Evolutionary conservation across 164 flowering plant species (phyloP).

Genomic region (Piper longum): DNA sequence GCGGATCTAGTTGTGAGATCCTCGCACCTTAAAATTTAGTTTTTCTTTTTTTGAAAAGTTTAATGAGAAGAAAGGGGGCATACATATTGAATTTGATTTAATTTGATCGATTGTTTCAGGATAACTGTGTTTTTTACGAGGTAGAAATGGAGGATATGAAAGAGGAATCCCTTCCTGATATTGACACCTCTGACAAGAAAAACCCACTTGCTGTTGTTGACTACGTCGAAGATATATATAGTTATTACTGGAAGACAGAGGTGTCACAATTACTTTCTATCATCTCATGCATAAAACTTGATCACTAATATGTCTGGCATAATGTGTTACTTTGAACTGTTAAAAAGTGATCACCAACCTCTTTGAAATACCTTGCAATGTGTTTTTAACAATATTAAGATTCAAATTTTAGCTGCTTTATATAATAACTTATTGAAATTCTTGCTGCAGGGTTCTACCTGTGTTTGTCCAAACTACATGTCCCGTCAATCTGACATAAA

Average conservation of each 20-base stretch:
- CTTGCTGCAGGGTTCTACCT: slow-evolving; percentile 35
- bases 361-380: background rate
- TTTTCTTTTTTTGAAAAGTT: background rate
- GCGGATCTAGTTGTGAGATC: slow-evolving; percentile 48
- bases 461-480: slow-evolving; percentile 62
- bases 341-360: no score
- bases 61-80: background rate
- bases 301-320: background rate
- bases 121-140: slow-evolving; percentile 24
- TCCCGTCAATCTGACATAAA: slow-evolving; percentile 57
- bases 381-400: background rate
- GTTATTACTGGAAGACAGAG: slow-evolving; percentile 50
- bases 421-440: no score
- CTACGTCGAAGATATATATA: slow-evolving; percentile 64
- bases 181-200: slow-evolving; percentile 47
- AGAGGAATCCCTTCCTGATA: slow-evolving; percentile 39
- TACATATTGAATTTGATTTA: background rate
- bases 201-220: slow-evolving; percentile 74
- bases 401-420: background rate
- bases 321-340: no score
- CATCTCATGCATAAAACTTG: background rate
- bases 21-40: no score
- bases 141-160: slow-evolving; percentile 70
- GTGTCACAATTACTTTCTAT: slow-evolving; percentile 9
- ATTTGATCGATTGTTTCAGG: background rate